Conservation (phyloP, 2,329 filamentous ascomycete genomes). For the Colletotrichum ledebouriae region DNA sequence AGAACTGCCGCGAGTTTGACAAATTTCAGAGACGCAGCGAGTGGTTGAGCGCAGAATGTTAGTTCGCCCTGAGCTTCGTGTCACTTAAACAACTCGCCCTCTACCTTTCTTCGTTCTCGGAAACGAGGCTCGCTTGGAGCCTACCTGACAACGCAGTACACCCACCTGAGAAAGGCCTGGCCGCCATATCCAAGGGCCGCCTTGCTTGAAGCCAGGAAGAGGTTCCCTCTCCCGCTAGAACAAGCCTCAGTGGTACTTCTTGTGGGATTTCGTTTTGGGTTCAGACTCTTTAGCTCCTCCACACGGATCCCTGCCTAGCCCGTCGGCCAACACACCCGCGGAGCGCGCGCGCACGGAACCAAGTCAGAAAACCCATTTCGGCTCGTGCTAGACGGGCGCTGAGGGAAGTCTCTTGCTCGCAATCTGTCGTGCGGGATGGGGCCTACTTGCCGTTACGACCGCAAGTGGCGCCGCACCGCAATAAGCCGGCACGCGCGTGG, state of each 20-base stretch:
- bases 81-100: conserved; percentile 24
- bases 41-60: conserved; percentile 1
- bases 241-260: conserved; percentile 6
- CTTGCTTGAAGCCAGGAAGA: conserved; percentile 12
- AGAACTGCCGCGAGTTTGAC: conserved; percentile 6
- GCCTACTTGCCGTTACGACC: too few species aligned
- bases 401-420: background rate
- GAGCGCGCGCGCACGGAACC: conserved; percentile 28
- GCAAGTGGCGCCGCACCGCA: too few species aligned
- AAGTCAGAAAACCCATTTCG: background rate
- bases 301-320: conserved; percentile 25
- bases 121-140: background rate
- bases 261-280: conserved; percentile 1
- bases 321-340: conserved; percentile 7
- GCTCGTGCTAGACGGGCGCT: conserved; percentile 9
- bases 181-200: conserved; percentile 1
- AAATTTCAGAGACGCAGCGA: background rate
- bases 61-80: conserved; percentile 17
- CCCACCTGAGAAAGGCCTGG: conserved; percentile 15
- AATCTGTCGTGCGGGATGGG: too few species aligned
- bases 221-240: conserved; percentile 10
- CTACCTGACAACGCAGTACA: background rate
- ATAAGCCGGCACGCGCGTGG: too few species aligned
- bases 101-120: background rate
- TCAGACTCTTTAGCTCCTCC: conserved; percentile 8